Percentiles rank a stretch among this genome's conserved stretches.
phyloP scores from a whole-genome alignment of 257 asterid species.

The Scutellaria minor region DNA sequence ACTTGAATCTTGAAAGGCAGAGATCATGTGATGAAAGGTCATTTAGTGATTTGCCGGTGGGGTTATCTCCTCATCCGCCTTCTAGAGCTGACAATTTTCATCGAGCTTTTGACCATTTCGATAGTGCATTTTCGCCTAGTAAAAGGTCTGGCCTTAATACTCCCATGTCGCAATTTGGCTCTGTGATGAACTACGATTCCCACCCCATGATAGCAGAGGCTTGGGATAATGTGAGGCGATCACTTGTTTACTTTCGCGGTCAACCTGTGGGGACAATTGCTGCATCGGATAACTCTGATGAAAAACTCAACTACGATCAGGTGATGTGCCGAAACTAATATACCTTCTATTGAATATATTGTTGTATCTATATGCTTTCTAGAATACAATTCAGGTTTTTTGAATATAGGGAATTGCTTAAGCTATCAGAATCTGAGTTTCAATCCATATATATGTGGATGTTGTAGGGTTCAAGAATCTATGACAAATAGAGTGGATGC shows the following conservation, averaged over 20 bases:
- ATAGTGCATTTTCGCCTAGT: conserved; percentile 53
- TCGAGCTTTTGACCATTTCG: conserved; percentile 58
- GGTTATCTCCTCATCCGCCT: conserved; percentile 65
- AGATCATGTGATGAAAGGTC: conserved; percentile 71
- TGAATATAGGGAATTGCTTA: neutral
- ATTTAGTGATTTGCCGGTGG: conserved; percentile 51
- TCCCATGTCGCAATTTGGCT: conserved; percentile 57
- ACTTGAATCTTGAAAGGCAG: conserved; percentile 67
- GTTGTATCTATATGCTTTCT: conserved; percentile 11
- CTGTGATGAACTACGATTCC: conserved; percentile 40
- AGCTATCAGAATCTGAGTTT: neutral
- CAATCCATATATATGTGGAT: neutral
- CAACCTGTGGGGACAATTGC: conserved; percentile 90
- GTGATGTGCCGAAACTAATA: conserved; percentile 36
- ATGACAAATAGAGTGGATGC: neutral
- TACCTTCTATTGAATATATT: neutral
- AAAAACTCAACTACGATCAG: conserved; percentile 89
- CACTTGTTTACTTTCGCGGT: conserved; percentile 79
- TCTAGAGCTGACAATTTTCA: conserved; percentile 49
- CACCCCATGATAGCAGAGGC: conserved; percentile 78
- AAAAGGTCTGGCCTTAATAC: conserved; percentile 63
- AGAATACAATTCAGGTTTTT: neutral
- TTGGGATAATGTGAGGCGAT: conserved; percentile 70
- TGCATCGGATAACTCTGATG: conserved; percentile 78
- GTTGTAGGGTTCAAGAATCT: conserved; percentile 7